Percentiles rank a stretch among this genome's conserved stretches.
These are phyloP conservation scores for Halteria grandinella DNA, from an alignment of 73 alveolate genomes.

Conservation along the genomic window DNA sequence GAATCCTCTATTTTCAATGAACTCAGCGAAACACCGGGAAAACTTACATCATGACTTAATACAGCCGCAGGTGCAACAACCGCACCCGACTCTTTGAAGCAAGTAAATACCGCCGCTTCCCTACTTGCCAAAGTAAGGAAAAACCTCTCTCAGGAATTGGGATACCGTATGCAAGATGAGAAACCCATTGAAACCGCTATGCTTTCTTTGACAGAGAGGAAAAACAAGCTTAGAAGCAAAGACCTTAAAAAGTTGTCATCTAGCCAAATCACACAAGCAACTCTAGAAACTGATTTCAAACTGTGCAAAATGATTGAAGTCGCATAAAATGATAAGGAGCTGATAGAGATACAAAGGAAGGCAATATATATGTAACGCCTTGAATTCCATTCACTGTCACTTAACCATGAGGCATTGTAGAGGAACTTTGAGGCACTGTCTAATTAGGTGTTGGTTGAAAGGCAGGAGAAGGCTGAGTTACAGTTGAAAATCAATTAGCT, in stretches of 20 bases:
- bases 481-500: background rate
- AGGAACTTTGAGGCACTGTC: slow-evolving; percentile 36
- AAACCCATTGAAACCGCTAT: no score
- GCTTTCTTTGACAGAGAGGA: no score
- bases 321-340: slow-evolving; percentile 39
- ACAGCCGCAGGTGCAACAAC: no score
- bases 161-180: no score
- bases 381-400: background rate
- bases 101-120: no score
- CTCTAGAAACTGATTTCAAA: slow-evolving; percentile 7
- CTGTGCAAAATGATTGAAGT: slow-evolving; percentile 8
- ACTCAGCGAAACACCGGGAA: no score
- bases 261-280: background rate
- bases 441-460: background rate
- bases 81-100: no score
- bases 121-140: no score
- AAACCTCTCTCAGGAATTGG: no score
- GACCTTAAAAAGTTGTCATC: background rate
- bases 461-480: background rate
- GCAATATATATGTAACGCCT: slow-evolving; percentile 17
- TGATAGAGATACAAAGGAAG: slow-evolving; percentile 34
- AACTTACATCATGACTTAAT: no score
- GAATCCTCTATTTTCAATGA: no score
- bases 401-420: slow-evolving; percentile 31
- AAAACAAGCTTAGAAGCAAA: background rate